Conservation (phyloP, 495 filamentous ascomycete species). For the Aspergillus homomorphus region DNA sequence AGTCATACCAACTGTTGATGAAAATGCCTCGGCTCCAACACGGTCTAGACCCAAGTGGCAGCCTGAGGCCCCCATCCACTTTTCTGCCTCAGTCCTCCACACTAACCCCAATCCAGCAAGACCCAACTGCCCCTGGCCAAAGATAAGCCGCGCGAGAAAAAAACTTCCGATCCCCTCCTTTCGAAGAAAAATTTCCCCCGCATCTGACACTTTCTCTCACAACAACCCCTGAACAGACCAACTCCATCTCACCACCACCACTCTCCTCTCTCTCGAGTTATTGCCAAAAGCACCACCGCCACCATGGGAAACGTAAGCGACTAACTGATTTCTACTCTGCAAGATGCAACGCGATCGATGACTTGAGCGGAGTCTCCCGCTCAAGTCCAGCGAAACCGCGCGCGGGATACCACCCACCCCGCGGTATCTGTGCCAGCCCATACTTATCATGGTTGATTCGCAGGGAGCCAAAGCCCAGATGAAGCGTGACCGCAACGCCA, state of each 20-base stretch:
- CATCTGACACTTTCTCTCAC: background rate
- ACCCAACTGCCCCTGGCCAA: background rate
- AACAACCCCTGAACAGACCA: background rate
- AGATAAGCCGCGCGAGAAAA: background rate
- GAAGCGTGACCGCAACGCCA: constrained; percentile 19
- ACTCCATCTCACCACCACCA: background rate
- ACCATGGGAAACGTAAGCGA: constrained; percentile 13
- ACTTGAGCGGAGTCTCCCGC: background rate
- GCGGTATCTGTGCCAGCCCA: too few species aligned
- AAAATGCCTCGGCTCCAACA: too few species aligned
- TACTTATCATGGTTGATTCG: background rate
- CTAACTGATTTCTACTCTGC: background rate
- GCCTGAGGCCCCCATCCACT: background rate
- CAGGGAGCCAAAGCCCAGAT: constrained; percentile 25
- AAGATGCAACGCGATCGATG: background rate
- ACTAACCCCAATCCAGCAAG: background rate
- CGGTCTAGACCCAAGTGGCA: background rate
- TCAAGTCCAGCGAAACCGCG: too few species aligned
- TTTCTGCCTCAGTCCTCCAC: background rate
- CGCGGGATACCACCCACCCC: too few species aligned
- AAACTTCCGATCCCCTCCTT: constrained; percentile 15
- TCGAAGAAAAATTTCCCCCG: background rate
- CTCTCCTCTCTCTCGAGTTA: background rate
- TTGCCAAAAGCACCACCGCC: background rate
- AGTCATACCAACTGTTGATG: too few species aligned